phyloP scores from a whole-genome alignment of 768 basidiomycete genomes.

The Lactarius indigo region DNA sequence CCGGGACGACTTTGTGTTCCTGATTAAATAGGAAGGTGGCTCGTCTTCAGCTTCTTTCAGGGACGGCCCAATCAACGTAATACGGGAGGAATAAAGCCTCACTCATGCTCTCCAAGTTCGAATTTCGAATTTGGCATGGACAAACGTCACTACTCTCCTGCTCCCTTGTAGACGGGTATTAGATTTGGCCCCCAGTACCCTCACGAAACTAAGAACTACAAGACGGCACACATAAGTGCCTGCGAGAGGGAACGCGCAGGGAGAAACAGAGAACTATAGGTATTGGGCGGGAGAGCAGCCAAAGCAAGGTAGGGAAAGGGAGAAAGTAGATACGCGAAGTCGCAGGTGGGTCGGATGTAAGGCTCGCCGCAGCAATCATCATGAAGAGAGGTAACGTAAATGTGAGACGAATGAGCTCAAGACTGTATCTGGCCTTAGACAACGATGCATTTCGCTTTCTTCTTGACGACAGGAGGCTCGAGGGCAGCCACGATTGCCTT shows the following conservation, averaged over 20 bases:
- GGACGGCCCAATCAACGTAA: neutral
- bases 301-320: constrained; percentile 24
- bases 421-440: constrained; percentile 49
- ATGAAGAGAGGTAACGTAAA: constrained; percentile 25
- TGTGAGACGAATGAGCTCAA: constrained; percentile 26
- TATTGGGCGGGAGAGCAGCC: constrained; percentile 26
- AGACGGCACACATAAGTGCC: constrained; percentile 28
- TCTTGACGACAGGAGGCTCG: constrained; percentile 91
- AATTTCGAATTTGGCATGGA: constrained; percentile 1
- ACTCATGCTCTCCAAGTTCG: neutral
- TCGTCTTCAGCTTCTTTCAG: neutral
- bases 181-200: constrained; percentile 35
- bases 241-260: constrained; percentile 7
- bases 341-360: constrained; percentile 20
- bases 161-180: constrained; percentile 34
- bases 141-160: constrained; percentile 11
- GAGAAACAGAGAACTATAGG: constrained; percentile 26
- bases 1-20: neutral
- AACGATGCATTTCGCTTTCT: constrained; percentile 76
- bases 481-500: constrained; percentile 98
- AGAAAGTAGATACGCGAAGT: constrained; percentile 22
- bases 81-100: neutral
- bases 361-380: constrained; percentile 21
- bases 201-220: constrained; percentile 35
- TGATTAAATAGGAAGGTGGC: neutral